phyloP scores from a whole-genome alignment of 2,329 filamentous ascomycete species.

The Leptographium galeiforme region DNA sequence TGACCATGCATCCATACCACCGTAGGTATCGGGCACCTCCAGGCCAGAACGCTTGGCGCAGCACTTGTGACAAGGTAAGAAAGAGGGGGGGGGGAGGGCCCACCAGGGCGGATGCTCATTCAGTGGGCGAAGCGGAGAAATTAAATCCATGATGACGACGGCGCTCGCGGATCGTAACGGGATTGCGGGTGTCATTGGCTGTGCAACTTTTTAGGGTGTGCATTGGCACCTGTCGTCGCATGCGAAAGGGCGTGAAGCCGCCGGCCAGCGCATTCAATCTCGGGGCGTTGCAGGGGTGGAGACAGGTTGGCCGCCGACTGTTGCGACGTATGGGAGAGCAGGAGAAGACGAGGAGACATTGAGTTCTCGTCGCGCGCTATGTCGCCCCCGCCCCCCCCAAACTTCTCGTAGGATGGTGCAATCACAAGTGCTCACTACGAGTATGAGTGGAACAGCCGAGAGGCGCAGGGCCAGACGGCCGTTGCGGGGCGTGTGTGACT shows the following conservation, averaged over 20 bases:
- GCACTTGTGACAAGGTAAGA: not conserved
- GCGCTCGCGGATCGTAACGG: not conserved
- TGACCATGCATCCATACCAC: not conserved
- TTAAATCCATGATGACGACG: not conserved
- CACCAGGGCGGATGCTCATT: not conserved
- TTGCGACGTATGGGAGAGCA: no score
- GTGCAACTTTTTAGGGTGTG: not conserved
- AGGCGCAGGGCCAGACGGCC: not conserved
- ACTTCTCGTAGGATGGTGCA: not conserved
- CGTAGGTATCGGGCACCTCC: not conserved
- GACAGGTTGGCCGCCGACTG: not conserved
- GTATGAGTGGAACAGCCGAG: not conserved
- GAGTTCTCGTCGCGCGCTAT: not conserved
- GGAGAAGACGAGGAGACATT: not conserved
- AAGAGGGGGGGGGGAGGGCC: not conserved
- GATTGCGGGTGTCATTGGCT: not conserved
- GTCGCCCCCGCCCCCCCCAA: not conserved
- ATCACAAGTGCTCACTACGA: not conserved
- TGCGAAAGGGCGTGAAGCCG: not conserved
- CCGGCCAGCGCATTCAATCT: not conserved
- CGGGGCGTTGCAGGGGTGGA: not conserved
- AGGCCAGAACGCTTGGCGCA: not conserved
- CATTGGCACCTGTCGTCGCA: not conserved
- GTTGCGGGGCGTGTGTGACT: no score
- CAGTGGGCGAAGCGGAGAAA: not conserved